Evolutionary conservation across 2,329 filamentous ascomycete species (phyloP), one percentile per base, ranked within the genome.

Genomic region (Cadophora sp.): DNA sequence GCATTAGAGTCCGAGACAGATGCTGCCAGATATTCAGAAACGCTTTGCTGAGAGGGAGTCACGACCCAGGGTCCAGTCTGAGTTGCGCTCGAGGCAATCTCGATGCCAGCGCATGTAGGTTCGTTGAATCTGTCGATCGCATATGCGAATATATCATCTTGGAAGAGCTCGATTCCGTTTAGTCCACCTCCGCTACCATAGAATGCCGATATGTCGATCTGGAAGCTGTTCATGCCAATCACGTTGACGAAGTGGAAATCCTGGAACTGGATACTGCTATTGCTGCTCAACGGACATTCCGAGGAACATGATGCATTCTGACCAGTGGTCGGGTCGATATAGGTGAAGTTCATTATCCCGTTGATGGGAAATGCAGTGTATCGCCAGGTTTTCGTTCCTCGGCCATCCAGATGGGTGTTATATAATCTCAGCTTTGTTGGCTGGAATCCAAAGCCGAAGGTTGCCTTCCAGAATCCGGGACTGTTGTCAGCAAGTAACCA

Each of bases 271-370:
- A 89, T 78, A 6, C 84, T 86, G 20, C 83, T 80, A 74, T 93
- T 88, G 75, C 89, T 83, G 69, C 91, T 93, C 58, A 99, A 84
- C n/a, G 94, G 92, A 74, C 96, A 99, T 75, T 88, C 85, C 68
- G 89, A 90, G 62, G 94, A 93, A 80, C 96, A 99, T 66, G 86
- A 89, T 36, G 82, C 80, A 64, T 90, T 89, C 60, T 86, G 81
- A 30, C 91, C 91, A 1, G 87, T 91, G 47, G 77, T 82, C 27
- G 91, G 90, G 75, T 98, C 93, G 70, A 89, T 89, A 74, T 96
- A 98, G 45, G 94, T 97, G 76, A 99, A 85, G 79, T 98, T 97
- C 89, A 99, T 92, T 77, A 99, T 97, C 62, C 96, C 96, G 70
- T 92, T 90, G 75, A 95, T 88, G 5, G 95, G 94, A 66, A 95